Conservation (phyloP, 106 monocot species). For the Posidonia australis region DNA sequence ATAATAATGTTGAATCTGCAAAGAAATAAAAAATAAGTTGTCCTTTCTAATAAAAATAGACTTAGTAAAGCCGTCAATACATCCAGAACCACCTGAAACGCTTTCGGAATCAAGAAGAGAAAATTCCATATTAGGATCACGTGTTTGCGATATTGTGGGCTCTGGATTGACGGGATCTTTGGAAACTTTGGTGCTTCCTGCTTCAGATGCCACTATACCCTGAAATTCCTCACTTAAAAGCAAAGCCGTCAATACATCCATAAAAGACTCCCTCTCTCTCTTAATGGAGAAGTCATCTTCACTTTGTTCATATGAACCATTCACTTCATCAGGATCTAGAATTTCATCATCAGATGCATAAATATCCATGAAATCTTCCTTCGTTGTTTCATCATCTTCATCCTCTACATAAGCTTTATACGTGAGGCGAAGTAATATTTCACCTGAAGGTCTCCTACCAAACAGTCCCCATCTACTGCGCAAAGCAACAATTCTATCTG, state of each 20-base stretch:
- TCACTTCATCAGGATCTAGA: conserved; percentile 5
- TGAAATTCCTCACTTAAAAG: conserved; percentile 97
- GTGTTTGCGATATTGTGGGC: conserved; percentile 14
- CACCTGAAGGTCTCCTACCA: conserved; percentile 31
- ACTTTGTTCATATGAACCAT: conserved; percentile 11
- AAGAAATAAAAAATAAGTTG: conserved; percentile 1
- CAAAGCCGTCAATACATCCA: conserved; percentile 47
- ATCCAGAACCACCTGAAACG: conserved; percentile 16
- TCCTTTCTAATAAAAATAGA: neutral
- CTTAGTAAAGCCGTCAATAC: conserved; percentile 2
- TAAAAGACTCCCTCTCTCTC: conserved; percentile 73
- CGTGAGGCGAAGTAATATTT: conserved; percentile 63
- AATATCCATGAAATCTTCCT: conserved; percentile 17
- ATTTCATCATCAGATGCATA: conserved; percentile 57
- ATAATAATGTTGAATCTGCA: conserved; percentile 59
- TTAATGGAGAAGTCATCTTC: conserved; percentile 3
- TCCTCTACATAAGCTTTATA: conserved; percentile 81
- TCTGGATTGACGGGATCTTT: conserved; percentile 22
- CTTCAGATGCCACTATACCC: conserved; percentile 89
- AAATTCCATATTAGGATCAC: conserved; percentile 15
- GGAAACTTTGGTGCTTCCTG: conserved; percentile 20
- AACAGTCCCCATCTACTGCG: conserved; percentile 46
- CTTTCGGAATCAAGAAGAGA: conserved; percentile 25
- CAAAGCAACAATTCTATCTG: conserved; percentile 50
- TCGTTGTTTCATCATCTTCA: conserved; percentile 48